These are phyloP conservation scores for Ammopiptanthus mongolicus DNA, from an alignment of 306 rosid genomes.

Conservation along the genomic window DNA sequence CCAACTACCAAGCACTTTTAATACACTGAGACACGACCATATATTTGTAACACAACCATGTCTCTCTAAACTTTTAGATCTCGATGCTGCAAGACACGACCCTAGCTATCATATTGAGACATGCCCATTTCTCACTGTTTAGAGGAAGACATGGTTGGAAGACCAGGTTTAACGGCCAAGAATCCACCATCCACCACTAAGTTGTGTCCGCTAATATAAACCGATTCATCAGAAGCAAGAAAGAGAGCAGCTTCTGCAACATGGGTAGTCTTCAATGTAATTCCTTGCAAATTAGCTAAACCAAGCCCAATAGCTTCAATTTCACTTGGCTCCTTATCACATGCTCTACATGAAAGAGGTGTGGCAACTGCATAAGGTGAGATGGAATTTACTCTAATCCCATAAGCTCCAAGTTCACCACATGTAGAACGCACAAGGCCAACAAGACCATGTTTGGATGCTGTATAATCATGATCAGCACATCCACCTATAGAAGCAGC, in stretches of 20 bases:
- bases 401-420: conserved; percentile 61
- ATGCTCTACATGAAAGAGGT: conserved; percentile 37
- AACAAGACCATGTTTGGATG: conserved; percentile 51
- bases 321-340: conserved; percentile 19
- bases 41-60: no score
- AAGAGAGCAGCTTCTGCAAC: conserved; percentile 69
- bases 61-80: no score
- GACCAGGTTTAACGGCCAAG: conserved; percentile 33
- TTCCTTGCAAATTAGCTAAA: conserved; percentile 53
- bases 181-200: conserved; percentile 69
- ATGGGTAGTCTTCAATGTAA: conserved; percentile 47
- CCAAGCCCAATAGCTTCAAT: conserved; percentile 31
- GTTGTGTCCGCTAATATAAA: conserved; percentile 58
- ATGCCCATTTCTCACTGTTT: no score
- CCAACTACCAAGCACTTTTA: no score
- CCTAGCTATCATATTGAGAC: no score
- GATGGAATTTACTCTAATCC: conserved; percentile 65
- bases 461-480: conserved; percentile 39
- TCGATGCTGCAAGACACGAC: no score
- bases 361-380: conserved; percentile 69
- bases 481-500: conserved; percentile 48
- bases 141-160: no score
- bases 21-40: no score
- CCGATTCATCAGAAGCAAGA: conserved; percentile 71
- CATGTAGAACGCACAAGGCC: conserved; percentile 58